phyloP scores from a whole-genome alignment of 805 yeast genomes.

The Saccharomycopsis malanga region DNA sequence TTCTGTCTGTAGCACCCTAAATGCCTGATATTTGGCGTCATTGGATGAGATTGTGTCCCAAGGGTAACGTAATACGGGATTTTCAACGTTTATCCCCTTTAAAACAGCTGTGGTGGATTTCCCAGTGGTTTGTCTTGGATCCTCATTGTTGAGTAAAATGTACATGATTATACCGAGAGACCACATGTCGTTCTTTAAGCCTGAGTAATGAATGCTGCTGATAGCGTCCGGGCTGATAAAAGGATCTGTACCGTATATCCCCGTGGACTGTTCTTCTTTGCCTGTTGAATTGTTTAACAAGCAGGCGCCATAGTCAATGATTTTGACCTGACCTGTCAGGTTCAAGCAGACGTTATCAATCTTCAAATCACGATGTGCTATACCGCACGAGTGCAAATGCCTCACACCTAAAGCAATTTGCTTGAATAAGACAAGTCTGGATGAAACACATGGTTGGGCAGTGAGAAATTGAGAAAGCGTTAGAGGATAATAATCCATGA shows the following conservation, averaged over 20 bases:
- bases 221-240: constrained; percentile 20
- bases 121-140: not conserved
- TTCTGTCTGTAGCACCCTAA: constrained; percentile 12
- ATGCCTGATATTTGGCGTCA: constrained; percentile 14
- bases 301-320: constrained; percentile 81
- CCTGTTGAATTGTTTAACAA: not conserved
- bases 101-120: not conserved
- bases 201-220: constrained; percentile 8
- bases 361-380: constrained; percentile 88
- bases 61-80: constrained; percentile 14
- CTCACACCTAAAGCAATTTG: constrained; percentile 75
- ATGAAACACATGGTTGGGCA: not conserved
- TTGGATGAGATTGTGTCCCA: constrained; percentile 10
- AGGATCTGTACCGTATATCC: constrained; percentile 21
- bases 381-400: constrained; percentile 83
- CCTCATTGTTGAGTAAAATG: constrained; percentile 1
- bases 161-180: constrained; percentile 20
- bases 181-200: constrained; percentile 19
- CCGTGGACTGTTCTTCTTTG: constrained; percentile 4
- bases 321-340: constrained; percentile 54
- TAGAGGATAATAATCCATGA: constrained; percentile 17
- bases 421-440: constrained; percentile 39
- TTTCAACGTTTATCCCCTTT: constrained; percentile 10
- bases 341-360: constrained; percentile 79
- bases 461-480: constrained; percentile 9